Conservation (phyloP, 2,329 filamentous ascomycete genomes). For the Microthyrium microscopicum region DNA sequence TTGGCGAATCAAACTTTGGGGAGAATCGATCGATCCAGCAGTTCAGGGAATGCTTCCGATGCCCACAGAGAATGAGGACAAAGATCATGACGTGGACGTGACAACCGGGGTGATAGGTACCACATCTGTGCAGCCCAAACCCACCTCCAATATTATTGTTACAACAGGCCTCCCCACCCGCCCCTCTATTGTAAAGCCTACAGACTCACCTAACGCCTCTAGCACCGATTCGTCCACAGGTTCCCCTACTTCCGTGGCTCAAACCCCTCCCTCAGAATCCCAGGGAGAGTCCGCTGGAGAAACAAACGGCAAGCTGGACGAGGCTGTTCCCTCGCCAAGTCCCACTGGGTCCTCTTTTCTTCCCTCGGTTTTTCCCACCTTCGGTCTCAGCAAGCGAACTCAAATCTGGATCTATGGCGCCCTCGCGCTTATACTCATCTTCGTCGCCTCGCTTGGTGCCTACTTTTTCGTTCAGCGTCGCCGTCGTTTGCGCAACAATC, state of each 20-base stretch:
- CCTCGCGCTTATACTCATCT: slow-evolving; percentile 65
- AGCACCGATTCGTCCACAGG: slow-evolving; percentile 10
- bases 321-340: slow-evolving; percentile 15
- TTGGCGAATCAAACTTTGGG: slow-evolving; percentile 91
- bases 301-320: slow-evolving; percentile 11
- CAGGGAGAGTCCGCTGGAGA: slow-evolving; percentile 17
- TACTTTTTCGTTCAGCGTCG: slow-evolving; percentile 71
- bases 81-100: slow-evolving; percentile 52
- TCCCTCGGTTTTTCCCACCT: slow-evolving; percentile 76
- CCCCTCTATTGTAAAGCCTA: slow-evolving; percentile 44
- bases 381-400: slow-evolving; percentile 72
- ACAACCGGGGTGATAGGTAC: slow-evolving; percentile 41
- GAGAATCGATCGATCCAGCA: slow-evolving; percentile 61
- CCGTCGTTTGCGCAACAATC: slow-evolving; percentile 52
- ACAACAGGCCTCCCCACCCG: slow-evolving; percentile 31
- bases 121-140: slow-evolving; percentile 34
- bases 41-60: slow-evolving; percentile 63
- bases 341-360: slow-evolving; percentile 47
- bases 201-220: slow-evolving; percentile 12
- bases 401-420: slow-evolving; percentile 91
- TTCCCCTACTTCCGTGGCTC: slow-evolving; percentile 13
- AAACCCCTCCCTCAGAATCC: slow-evolving; percentile 11
- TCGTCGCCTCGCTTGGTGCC: slow-evolving; percentile 63
- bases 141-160: slow-evolving; percentile 29
- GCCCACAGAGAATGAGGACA: slow-evolving; percentile 68